A percentile compares a stretch with the other conserved stretches of the same genome.
Conservation (phyloP, 106 monocot species). For the Dendrobium catenatum region DNA sequence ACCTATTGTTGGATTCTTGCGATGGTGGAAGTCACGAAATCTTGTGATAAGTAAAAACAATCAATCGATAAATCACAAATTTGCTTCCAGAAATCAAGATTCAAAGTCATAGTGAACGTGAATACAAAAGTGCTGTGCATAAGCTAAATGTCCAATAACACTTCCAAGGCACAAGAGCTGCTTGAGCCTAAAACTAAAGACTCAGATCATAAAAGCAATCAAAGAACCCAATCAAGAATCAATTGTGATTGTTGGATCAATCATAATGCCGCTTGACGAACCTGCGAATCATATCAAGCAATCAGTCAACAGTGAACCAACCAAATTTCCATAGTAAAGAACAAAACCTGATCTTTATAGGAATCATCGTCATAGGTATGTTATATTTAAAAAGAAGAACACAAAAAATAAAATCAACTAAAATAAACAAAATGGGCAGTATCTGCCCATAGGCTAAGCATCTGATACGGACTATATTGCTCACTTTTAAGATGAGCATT, state of each 20-base stretch:
- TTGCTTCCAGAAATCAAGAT: neutral
- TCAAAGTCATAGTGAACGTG: neutral
- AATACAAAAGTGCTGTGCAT: neutral
- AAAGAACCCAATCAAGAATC: neutral
- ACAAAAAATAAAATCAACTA: neutral
- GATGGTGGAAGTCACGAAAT: neutral
- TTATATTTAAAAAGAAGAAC: neutral
- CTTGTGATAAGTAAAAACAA: neutral
- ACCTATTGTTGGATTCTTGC: neutral
- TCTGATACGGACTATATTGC: neutral
- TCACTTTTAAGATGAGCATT: neutral
- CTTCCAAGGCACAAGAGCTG: neutral
- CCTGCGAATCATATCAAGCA: neutral
- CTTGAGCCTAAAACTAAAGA: neutral
- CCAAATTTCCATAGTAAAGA: neutral
- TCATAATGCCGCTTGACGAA: neutral
- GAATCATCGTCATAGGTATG: neutral
- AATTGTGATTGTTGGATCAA: neutral
- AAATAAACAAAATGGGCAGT: neutral
- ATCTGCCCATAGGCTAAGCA: neutral
- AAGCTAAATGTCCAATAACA: neutral
- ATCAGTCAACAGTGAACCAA: neutral
- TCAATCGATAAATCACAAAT: neutral
- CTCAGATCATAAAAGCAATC: neutral
- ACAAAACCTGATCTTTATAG: neutral